Evolutionary conservation across 208 protist species (phyloP), one percentile per base, ranked within the genome.

Genomic region (Trypanosoma melophagium): DNA sequence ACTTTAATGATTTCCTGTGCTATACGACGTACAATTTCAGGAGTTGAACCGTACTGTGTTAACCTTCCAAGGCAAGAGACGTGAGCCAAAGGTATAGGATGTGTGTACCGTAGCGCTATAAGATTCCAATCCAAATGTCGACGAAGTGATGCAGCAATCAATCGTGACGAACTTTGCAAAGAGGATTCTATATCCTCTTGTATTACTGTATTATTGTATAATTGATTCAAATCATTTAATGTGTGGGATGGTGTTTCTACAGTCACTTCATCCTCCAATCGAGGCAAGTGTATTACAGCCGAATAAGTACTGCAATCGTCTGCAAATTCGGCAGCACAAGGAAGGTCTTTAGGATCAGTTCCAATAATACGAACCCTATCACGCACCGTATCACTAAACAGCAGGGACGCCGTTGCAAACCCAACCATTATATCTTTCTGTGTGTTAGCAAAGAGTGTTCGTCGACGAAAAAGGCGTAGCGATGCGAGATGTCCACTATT

Each of bases 341-440:
- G 74, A 38, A 64, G 58, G 13, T 50, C 52, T n/a, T 44, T 41
- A 14, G 60, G 59, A 13, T 40, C 2, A 14, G 71, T 60, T 22
- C 79, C 79, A 0, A 80, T 44, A 35, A 79, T 71, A 49, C 73
- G 74, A 17, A 76, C 81, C 56, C 76, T 74, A 58, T 87, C 79
- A 4, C 74, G 71, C 17, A 64, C 59, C 4, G 72, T 68, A 16
- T 57, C 74, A 40, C 84, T 77, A 44, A 76, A 91, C 52, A 91
- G 74, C 35, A 91, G 62, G 17, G 85, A 84, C 47, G 77, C 71
- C 16, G 85, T 86, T 50, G 77, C 74, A 44, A 91, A 91, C 21
- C 85, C 85, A 13, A 88, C 85, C 42, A 91, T 66, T 14, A 91
- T 55, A 69, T 92, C 86, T n/a, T 84, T 77, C 41, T 84, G 76